Evolutionary conservation across 2,329 filamentous ascomycete genomes (phyloP).

Genomic region (Ambrosiella xylebori): DNA sequence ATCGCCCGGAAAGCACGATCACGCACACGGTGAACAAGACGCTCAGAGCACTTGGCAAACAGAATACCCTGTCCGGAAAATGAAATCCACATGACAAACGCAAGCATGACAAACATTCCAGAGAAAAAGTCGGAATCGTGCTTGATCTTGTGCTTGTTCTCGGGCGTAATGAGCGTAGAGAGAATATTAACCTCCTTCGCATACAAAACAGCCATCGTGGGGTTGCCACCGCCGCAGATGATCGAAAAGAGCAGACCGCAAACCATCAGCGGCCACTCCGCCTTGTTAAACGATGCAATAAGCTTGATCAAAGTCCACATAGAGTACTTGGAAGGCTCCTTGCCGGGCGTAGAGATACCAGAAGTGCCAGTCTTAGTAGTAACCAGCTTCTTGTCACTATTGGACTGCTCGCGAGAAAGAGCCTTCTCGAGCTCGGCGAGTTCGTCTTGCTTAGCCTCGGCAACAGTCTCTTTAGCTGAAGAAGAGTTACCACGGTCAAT

Average conservation of each 20-base stretch:
- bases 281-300: constrained; percentile 61
- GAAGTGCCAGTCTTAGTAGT: constrained; percentile 47
- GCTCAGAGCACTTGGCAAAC: constrained; percentile 77
- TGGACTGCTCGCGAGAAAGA: constrained; percentile 33
- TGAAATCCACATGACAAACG: constrained; percentile 51
- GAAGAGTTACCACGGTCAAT: constrained; percentile 39
- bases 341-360: constrained; percentile 38
- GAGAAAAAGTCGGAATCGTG: constrained; percentile 70
- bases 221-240: constrained; percentile 68
- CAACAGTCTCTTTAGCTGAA: constrained; percentile 30
- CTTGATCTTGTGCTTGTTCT: constrained; percentile 39
- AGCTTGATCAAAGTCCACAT: constrained; percentile 64
- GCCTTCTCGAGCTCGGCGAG: constrained; percentile 6
- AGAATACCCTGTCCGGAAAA: constrained; percentile 52
- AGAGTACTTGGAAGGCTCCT: constrained; percentile 37
- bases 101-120: constrained; percentile 76
- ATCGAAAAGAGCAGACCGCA: constrained; percentile 55
- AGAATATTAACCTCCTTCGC: constrained; percentile 70
- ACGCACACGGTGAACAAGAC: constrained; percentile 66
- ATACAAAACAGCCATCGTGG: constrained; percentile 60
- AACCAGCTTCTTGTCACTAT: constrained; percentile 39
- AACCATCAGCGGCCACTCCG: constrained; percentile 55
- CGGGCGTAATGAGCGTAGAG: constrained; percentile 32
- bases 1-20: constrained; percentile 71
- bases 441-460: constrained; percentile 23